Evolutionary conservation across 768 basidiomycete genomes (phyloP).

Genomic region (Lactarius akahatsu): DNA sequence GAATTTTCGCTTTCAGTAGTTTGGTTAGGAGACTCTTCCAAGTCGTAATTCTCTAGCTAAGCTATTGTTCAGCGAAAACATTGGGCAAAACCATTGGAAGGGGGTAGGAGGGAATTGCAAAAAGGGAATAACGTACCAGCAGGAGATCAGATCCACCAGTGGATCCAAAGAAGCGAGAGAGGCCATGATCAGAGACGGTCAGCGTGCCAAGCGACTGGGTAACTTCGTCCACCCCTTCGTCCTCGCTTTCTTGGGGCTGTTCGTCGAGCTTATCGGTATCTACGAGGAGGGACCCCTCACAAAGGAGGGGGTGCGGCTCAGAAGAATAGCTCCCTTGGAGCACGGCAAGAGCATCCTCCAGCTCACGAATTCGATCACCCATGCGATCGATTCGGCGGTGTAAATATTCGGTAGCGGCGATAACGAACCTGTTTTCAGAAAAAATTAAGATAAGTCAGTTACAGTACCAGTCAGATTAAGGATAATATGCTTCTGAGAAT

Average conservation of each 20-base stretch:
- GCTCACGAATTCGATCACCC: conserved; percentile 64
- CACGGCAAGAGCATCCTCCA: conserved; percentile 66
- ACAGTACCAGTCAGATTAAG: conserved; percentile 1
- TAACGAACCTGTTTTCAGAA: conserved; percentile 48
- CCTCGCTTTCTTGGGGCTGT: conserved; percentile 39
- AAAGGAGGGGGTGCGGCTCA: conserved; percentile 57
- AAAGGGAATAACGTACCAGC: conserved; percentile 7
- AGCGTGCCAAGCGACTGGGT: conserved; percentile 67
- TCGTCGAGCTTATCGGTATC: conserved; percentile 54
- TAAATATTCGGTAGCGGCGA: conserved; percentile 64
- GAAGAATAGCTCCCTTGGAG: conserved; percentile 56
- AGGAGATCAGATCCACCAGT: conserved; percentile 64
- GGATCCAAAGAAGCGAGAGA: conserved; percentile 71
- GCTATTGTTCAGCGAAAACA: neutral
- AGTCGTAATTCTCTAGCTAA: conserved; percentile 24
- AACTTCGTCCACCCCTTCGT: conserved; percentile 31
- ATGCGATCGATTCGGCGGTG: conserved; percentile 66
- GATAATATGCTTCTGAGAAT: no score
- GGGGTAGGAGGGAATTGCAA: neutral
- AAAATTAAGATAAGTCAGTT: neutral
- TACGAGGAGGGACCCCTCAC: conserved; percentile 53
- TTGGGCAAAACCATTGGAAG: neutral
- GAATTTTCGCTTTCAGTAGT: conserved; percentile 25
- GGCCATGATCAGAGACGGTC: conserved; percentile 65
- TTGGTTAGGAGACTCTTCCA: conserved; percentile 22